A percentile compares a stretch with the other conserved stretches of the same genome.
Conservation (phyloP, 495 filamentous ascomycete species). For the Penicillium nucicola region DNA sequence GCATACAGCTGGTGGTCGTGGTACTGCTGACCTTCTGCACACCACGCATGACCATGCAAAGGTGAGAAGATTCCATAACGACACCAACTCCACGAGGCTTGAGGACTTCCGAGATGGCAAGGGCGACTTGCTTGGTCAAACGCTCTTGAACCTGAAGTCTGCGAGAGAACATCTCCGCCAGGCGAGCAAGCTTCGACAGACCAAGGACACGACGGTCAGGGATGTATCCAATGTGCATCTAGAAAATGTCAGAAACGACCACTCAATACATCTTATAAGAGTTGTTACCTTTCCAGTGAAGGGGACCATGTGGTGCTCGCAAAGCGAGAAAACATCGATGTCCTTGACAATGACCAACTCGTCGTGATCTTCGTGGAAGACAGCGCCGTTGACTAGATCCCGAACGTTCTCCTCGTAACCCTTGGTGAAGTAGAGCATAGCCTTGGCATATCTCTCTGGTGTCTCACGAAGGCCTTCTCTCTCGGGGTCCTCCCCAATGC, state of each 20-base stretch:
- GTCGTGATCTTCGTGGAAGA: slow-evolving; percentile 96
- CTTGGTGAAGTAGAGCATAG: slow-evolving; percentile 98
- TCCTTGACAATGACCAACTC: slow-evolving; percentile 97
- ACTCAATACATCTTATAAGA: slow-evolving; percentile 7
- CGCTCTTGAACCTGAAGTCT: slow-evolving; percentile 94
- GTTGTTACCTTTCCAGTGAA: slow-evolving; percentile 83
- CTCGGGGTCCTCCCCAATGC: slow-evolving; percentile 91
- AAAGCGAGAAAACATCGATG: slow-evolving; percentile 92
- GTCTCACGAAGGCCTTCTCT: slow-evolving; percentile 86
- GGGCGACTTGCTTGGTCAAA: slow-evolving; percentile 91
- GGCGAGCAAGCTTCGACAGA: slow-evolving; percentile 89
- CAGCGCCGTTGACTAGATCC: slow-evolving; percentile 89
- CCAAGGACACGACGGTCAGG: slow-evolving; percentile 83
- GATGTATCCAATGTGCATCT: slow-evolving; percentile 99
- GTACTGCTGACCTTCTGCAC: slow-evolving; percentile 84
- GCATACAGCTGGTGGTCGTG: slow-evolving; percentile 94
- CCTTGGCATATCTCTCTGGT: slow-evolving; percentile 88
- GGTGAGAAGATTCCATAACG: slow-evolving; percentile 93
- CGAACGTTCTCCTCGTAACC: slow-evolving; percentile 95
- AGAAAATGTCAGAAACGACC: slow-evolving; percentile 12
- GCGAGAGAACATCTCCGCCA: slow-evolving; percentile 95
- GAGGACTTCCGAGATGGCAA: slow-evolving; percentile 87
- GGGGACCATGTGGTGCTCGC: slow-evolving; percentile 96
- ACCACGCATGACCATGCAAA: slow-evolving; percentile 98
- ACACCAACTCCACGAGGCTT: slow-evolving; percentile 90